Evolutionary conservation across 2,329 filamentous ascomycete species (phyloP).

Genomic region (Fonsecaea nubica): DNA sequence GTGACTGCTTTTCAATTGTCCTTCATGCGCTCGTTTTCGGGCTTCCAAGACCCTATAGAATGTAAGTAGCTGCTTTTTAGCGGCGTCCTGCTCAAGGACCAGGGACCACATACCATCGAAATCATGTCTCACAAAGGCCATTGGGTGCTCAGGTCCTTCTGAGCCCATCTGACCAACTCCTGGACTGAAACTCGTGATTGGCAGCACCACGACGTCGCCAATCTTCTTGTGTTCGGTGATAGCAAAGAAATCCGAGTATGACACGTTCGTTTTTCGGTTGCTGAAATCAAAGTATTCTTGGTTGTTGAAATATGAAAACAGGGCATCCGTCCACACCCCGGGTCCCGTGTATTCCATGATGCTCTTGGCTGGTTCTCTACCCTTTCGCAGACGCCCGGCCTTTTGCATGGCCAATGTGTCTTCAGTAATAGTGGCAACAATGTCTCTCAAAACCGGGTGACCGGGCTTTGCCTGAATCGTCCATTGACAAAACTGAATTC

Average conservation of each 20-base stretch:
- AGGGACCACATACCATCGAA: conserved; percentile 76
- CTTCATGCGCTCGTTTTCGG: conserved; percentile 41
- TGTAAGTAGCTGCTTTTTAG: conserved; percentile 19
- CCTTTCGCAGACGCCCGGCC: conserved; percentile 66
- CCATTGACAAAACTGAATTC: conserved; percentile 99
- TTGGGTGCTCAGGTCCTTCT: conserved; percentile 83
- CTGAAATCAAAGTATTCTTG: conserved; percentile 85
- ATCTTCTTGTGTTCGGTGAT: conserved; percentile 84
- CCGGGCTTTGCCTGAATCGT: conserved; percentile 96
- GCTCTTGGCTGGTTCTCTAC: conserved; percentile 67
- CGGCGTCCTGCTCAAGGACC: background rate
- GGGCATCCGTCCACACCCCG: conserved; percentile 87
- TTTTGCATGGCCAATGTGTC: conserved; percentile 77
- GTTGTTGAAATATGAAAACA: conserved; percentile 95
- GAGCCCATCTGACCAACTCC: conserved; percentile 94
- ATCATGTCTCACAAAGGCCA: conserved; percentile 97
- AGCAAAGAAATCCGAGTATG: conserved; percentile 86
- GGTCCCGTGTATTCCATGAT: conserved; percentile 95
- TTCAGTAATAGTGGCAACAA: conserved; percentile 84
- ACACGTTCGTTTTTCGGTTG: conserved; percentile 68
- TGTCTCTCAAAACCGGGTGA: conserved; percentile 86
- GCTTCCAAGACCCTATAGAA: conserved; percentile 43
- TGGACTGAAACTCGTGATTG: conserved; percentile 96
- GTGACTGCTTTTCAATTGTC: conserved; percentile 10
- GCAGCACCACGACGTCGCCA: conserved; percentile 89